Evolutionary conservation across 768 basidiomycete species (phyloP).

Genomic region (Russula abietina): DNA sequence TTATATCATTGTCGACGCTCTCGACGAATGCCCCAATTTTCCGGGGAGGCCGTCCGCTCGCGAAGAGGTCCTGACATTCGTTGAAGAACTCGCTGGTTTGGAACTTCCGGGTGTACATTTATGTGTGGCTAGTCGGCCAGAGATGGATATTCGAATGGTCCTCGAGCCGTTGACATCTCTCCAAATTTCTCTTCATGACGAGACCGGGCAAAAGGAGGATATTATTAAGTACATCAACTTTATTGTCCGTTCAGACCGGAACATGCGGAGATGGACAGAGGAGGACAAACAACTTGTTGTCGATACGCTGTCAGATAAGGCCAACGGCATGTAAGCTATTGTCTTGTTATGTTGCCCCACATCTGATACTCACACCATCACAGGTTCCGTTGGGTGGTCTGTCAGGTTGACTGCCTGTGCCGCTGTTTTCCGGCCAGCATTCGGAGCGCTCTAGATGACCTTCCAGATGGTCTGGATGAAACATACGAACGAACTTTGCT

Average conservation of each 20-base stretch:
- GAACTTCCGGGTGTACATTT: too few species aligned
- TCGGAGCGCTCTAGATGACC: background rate
- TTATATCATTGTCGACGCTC: too few species aligned
- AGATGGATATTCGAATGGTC: too few species aligned
- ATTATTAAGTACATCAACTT: too few species aligned
- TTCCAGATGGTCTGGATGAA: background rate
- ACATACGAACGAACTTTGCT: background rate
- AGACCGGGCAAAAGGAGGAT: too few species aligned
- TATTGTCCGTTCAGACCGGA: too few species aligned
- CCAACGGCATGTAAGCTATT: background rate
- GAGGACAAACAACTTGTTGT: too few species aligned
- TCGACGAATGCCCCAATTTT: background rate
- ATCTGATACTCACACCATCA: background rate
- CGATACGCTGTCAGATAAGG: background rate
- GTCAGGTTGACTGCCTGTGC: background rate
- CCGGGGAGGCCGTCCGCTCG: background rate
- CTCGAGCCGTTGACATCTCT: too few species aligned
- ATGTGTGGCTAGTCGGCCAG: too few species aligned
- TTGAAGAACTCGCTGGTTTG: background rate
- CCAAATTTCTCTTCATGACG: too few species aligned
- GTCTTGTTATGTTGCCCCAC: background rate
- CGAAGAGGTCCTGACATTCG: background rate
- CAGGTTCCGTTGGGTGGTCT: background rate
- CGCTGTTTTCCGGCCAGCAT: background rate
- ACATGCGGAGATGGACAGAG: too few species aligned